Evolutionary conservation across 2,329 filamentous ascomycete species (phyloP), one percentile per base, ranked within the genome.

Genomic region (Neocucurbitaria cava): DNA sequence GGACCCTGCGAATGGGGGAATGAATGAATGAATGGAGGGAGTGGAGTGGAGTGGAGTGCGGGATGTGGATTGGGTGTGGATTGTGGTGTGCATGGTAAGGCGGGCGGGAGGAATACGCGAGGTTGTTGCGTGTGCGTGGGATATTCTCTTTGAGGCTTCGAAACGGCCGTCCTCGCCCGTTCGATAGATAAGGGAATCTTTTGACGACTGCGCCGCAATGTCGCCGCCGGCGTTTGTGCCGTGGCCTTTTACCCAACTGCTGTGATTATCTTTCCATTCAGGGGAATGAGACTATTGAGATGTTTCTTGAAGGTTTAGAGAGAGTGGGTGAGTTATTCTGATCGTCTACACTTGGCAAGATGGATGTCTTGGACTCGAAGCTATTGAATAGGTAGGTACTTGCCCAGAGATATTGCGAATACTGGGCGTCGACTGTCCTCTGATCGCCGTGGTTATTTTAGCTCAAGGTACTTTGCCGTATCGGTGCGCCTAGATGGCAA

Each of bases 391-490:
- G 21, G 13, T 3, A 21, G n/a, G n/a, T n/a, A n/a, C n/a, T n/a
- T n/a, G n/a, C n/a, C n/a, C n/a, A n/a, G 18, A 6, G 17, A 39
- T 30, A 28, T 18, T 28, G 18, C 4, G 13, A 4, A 18, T n/a
- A 23, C 35, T n/a, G 40, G 28, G 23, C n/a, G 24, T 28, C 21
- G 40, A 8, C 10, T 5, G n/a, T n/a, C n/a, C 18, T 33, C 7
- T 8, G 49, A 47, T 47, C 36, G 36, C 30, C 44, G 17, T 23
- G 31, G 42, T 39, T 42, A n/a, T n/a, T n/a, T n/a, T n/a, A 38
- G 50, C 44, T 43, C 38, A 31, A 18, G 31, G 26, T 18, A n/a
- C 50, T 42, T 38, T 48, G 44, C 44, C 36, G 49, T 40, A 39
- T 36, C 26, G 36, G 38, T 26, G n/a, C 28, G 26, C 40, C 23